A percentile compares a stretch with the other conserved stretches of the same genome.
These are phyloP conservation scores for Populus pruinosa DNA, from an alignment of 345 rosid genomes.

Conservation along the genomic window DNA sequence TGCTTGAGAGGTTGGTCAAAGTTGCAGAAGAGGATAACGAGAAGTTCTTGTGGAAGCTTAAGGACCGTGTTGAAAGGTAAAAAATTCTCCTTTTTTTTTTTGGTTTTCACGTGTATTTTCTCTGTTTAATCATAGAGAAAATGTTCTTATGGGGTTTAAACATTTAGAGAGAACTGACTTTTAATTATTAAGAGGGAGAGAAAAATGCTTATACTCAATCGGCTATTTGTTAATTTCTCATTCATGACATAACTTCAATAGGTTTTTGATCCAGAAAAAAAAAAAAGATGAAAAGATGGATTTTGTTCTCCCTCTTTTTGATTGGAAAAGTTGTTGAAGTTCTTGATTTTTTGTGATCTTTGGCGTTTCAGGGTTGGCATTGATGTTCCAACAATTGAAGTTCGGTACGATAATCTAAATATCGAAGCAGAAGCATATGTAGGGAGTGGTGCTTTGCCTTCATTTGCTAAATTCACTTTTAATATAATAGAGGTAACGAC, in stretches of 20 bases:
- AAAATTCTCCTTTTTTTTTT: not conserved
- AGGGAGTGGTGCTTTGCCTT: constrained; percentile 62
- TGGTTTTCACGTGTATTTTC: not conserved
- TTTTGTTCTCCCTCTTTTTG: not conserved
- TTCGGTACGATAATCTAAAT: constrained; percentile 38
- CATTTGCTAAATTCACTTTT: constrained; percentile 42
- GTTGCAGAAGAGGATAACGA: constrained; percentile 19
- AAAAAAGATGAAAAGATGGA: not conserved
- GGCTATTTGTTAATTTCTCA: no score
- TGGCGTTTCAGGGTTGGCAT: constrained; percentile 20
- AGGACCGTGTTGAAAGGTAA: constrained; percentile 15
- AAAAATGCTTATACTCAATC: not conserved
- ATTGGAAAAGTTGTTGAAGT: not conserved
- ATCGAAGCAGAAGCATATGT: constrained; percentile 54
- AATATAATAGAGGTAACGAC: constrained; percentile 46
- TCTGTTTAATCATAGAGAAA: not conserved
- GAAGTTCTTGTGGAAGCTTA: constrained; percentile 23
- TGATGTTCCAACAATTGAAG: constrained; percentile 41
- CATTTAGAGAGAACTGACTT: no score
- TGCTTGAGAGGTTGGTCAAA: constrained; percentile 20
- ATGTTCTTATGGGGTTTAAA: not conserved
- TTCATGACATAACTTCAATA: not conserved
- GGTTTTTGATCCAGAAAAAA: not conserved
- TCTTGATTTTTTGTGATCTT: not conserved
- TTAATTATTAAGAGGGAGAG: no score